Conservation (phyloP, 163 green algal genomes). For the Chlamydomonas reinhardtii region DNA sequence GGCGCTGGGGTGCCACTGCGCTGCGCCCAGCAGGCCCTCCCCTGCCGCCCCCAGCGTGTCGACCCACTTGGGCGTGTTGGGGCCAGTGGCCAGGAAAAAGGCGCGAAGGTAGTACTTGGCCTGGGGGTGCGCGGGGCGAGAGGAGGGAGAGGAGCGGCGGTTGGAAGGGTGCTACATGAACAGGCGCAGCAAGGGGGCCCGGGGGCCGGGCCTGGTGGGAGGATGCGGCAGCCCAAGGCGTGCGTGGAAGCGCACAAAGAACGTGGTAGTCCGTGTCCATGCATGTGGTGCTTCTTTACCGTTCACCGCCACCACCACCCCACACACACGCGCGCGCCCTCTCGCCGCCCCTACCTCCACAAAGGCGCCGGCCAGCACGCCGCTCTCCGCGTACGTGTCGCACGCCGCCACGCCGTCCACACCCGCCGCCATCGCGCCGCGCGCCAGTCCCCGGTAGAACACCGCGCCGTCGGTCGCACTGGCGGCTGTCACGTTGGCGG, state of each 20-base stretch:
- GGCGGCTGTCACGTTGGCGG: not conserved
- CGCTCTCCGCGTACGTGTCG: not conserved
- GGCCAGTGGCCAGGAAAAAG: not conserved
- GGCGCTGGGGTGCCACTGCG: conserved; percentile 13
- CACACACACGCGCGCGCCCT: too few relatives aligned
- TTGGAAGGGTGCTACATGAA: not conserved
- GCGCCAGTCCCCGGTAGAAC: conserved; percentile 3
- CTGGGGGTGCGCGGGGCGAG: not conserved
- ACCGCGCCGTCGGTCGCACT: not conserved
- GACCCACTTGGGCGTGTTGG: not conserved
- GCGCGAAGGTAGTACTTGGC: not conserved
- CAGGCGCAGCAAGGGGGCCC: too few relatives aligned
- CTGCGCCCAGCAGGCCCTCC: conserved; percentile 2
- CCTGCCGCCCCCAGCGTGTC: not conserved
- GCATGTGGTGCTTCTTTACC: too few relatives aligned
- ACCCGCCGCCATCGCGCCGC: not conserved
- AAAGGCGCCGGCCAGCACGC: not conserved
- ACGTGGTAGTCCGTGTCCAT: too few relatives aligned
- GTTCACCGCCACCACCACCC: too few relatives aligned
- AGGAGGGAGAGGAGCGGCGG: not conserved
- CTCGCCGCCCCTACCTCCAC: not conserved
- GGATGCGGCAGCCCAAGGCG: too few relatives aligned
- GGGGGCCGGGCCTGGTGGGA: too few relatives aligned
- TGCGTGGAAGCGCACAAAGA: too few relatives aligned
- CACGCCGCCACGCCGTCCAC: conserved; percentile 5